Evolutionary conservation across 2,329 filamentous ascomycete species (phyloP).

Genomic region (Ustulina deusta): DNA sequence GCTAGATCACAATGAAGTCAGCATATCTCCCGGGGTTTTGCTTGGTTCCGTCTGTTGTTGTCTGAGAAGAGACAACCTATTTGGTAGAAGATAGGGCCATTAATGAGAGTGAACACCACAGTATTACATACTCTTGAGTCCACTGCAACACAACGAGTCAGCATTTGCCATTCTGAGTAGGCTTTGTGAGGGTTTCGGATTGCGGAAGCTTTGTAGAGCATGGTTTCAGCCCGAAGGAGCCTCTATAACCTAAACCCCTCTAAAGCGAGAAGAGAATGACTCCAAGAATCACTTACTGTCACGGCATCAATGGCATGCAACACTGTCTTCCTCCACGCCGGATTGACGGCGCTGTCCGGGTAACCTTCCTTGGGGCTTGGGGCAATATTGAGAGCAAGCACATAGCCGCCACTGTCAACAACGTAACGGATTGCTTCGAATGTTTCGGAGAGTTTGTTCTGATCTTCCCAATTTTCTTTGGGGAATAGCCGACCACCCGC

Average conservation of each 20-base stretch:
- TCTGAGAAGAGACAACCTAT: background rate
- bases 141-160: slow-evolving; percentile 9
- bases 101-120: background rate
- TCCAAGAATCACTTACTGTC: slow-evolving; percentile 4
- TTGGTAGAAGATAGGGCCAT: background rate
- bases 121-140: slow-evolving; percentile 37
- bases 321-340: slow-evolving; percentile 54
- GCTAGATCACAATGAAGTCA: slow-evolving; percentile 38
- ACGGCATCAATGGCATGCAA: slow-evolving; percentile 44
- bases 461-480: slow-evolving; percentile 54
- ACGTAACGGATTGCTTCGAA: slow-evolving; percentile 52
- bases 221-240: background rate
- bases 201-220: background rate
- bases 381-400: slow-evolving; percentile 48
- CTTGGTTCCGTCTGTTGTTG: background rate
- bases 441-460: slow-evolving; percentile 50
- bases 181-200: background rate
- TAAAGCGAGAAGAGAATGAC: background rate
- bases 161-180: background rate
- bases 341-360: slow-evolving; percentile 54
- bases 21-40: background rate
- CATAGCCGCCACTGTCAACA: slow-evolving; percentile 50
- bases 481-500: slow-evolving; percentile 58
- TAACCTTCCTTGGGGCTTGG: slow-evolving; percentile 45
- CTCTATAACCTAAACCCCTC: background rate